Evolutionary conservation across 2,329 filamentous ascomycete species (phyloP).

Genomic region (Parasarocladium wereldwijsianum): DNA sequence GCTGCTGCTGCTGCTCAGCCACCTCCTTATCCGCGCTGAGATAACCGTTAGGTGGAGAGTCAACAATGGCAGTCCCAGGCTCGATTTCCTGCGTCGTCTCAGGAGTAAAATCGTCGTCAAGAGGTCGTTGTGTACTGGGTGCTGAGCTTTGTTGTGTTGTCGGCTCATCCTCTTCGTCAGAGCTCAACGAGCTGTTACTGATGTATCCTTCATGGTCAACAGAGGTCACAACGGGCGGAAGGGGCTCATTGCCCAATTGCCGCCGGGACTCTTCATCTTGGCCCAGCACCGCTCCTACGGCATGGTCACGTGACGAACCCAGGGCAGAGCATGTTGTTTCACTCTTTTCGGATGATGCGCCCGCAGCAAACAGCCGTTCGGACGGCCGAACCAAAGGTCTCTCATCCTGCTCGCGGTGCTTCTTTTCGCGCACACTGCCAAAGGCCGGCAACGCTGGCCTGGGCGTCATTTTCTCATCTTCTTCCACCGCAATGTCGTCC

Average conservation of each 20-base stretch:
- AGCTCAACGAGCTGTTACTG: conserved; percentile 34
- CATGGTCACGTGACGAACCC: conserved; percentile 45
- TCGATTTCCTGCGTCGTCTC: conserved; percentile 5
- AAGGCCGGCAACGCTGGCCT: conserved; percentile 60
- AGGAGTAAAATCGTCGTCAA: conserved; percentile 6
- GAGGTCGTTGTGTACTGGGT: neutral
- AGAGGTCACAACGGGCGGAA: conserved; percentile 57
- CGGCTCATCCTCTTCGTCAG: conserved; percentile 15
- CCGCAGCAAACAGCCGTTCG: conserved; percentile 19
- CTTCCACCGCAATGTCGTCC: conserved; percentile 31
- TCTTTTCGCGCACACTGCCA: conserved; percentile 56
- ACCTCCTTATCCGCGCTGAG: neutral
- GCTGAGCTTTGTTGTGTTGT: neutral
- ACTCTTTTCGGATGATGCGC: conserved; percentile 5
- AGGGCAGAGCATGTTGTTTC: conserved; percentile 9
- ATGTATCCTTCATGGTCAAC: conserved; percentile 50
- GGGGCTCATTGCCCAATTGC: conserved; percentile 43
- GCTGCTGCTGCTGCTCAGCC: neutral
- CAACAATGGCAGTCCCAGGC: neutral
- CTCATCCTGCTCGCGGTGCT: conserved; percentile 36
- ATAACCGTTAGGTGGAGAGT: neutral
- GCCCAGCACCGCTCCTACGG: conserved; percentile 37
- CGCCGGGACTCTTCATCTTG: conserved; percentile 37
- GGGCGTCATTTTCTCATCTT: conserved; percentile 60
- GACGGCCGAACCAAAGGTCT: conserved; percentile 41